phyloP scores from a whole-genome alignment of 78 protist genomes.

The Isochrysis galbana region DNA sequence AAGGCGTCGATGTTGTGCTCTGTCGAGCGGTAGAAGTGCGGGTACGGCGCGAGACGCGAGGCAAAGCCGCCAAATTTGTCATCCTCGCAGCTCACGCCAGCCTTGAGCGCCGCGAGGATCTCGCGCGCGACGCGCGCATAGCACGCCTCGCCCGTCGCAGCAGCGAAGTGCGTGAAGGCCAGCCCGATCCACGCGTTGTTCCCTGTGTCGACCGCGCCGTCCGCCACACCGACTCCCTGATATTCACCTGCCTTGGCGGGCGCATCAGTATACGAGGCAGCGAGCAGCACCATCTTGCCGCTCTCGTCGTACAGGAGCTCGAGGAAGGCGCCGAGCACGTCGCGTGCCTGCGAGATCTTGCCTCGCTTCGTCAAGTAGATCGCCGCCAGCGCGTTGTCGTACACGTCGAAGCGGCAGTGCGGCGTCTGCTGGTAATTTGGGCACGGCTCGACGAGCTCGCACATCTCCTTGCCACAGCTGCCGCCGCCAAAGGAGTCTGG shows the following conservation, averaged over 20 bases:
- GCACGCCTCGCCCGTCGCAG: neutral
- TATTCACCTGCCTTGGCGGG: neutral
- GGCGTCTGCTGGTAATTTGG: neutral
- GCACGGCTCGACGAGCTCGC: neutral
- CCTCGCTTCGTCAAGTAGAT: neutral
- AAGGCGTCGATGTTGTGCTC: slow-evolving; percentile 16
- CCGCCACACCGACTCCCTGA: neutral
- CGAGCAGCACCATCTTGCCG: neutral
- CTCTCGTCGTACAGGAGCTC: neutral
- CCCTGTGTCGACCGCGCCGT: slow-evolving; percentile 20
- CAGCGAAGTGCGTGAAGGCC: neutral
- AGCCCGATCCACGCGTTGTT: slow-evolving; percentile 14
- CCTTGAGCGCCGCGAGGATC: neutral
- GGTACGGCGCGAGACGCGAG: slow-evolving; percentile 7
- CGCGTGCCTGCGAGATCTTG: neutral
- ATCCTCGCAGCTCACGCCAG: neutral
- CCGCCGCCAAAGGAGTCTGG: slow-evolving; percentile 12
- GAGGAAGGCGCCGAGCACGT: neutral
- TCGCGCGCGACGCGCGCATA: neutral
- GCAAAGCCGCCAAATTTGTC: neutral
- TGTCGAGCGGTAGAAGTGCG: neutral
- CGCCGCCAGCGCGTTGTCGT: slow-evolving; percentile 12
- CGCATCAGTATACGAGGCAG: neutral
- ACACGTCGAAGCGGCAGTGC: neutral
- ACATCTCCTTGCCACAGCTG: neutral